Percentiles rank a stretch among this genome's conserved stretches.
These are phyloP conservation scores for Clarireedia homoeocarpa DNA, from an alignment of 2,329 filamentous ascomycete genomes.

Conservation along the genomic window DNA sequence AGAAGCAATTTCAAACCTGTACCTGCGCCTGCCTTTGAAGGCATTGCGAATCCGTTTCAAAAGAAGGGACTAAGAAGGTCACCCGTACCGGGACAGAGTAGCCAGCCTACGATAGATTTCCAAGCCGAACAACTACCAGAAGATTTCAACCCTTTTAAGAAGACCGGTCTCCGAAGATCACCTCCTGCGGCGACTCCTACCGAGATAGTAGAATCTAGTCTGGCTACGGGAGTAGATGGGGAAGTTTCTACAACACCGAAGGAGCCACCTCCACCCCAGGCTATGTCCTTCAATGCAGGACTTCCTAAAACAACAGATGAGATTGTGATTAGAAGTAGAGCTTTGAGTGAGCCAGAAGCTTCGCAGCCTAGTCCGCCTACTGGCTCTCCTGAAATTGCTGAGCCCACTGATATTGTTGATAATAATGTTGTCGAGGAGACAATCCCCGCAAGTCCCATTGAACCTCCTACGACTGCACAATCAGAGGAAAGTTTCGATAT, in stretches of 20 bases:
- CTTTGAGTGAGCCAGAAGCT: neutral
- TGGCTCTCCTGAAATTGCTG: neutral
- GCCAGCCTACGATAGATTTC: neutral
- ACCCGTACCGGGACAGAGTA: conserved; percentile 9
- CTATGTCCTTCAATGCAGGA: neutral
- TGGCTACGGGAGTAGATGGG: neutral
- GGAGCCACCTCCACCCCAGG: conserved; percentile 9
- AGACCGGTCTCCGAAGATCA: conserved; percentile 15
- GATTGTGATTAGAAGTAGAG: conserved; percentile 1
- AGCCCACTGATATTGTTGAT: neutral
- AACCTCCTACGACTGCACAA: neutral
- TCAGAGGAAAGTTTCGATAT: neutral
- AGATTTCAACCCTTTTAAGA: conserved; percentile 12
- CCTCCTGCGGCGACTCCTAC: conserved; percentile 4
- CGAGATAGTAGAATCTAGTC: neutral
- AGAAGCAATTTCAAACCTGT: conserved; percentile 7
- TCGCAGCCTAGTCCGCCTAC: neutral
- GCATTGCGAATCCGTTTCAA: conserved; percentile 22
- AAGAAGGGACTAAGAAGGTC: conserved; percentile 26
- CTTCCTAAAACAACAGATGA: neutral
- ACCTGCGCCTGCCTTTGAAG: conserved; percentile 3
- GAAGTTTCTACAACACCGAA: conserved; percentile 10
- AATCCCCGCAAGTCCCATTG: neutral
- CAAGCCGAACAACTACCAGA: conserved; percentile 6
- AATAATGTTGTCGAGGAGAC: neutral